phyloP scores from a whole-genome alignment of 1,284 basidiomycete genomes.

The Malassezia globosa region DNA sequence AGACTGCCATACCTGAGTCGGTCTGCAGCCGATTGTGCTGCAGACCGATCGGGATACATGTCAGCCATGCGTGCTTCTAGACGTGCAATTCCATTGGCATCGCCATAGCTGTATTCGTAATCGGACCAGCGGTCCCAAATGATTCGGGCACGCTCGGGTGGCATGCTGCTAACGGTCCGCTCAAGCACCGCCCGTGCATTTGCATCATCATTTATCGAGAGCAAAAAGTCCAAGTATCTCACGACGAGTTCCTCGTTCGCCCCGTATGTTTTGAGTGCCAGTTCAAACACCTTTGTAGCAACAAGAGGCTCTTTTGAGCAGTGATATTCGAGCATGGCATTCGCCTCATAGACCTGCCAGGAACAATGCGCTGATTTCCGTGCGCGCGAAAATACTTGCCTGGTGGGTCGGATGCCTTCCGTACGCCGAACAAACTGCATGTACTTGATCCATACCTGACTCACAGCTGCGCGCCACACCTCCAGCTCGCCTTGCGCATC shows the following conservation, averaged over 20 bases:
- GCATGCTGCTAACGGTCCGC: constrained; percentile 66
- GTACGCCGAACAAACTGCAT: constrained; percentile 82
- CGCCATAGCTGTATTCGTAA: constrained; percentile 90
- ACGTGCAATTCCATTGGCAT: constrained; percentile 75
- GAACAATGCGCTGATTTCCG: constrained; percentile 71
- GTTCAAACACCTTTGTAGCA: constrained; percentile 83
- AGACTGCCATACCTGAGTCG: constrained; percentile 75
- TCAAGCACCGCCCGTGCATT: constrained; percentile 94
- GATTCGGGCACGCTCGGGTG: constrained; percentile 66
- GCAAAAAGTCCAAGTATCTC: constrained; percentile 80
- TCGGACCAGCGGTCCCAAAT: constrained; percentile 92
- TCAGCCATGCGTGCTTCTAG: constrained; percentile 78
- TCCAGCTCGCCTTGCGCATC: constrained; percentile 50
- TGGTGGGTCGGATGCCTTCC: constrained; percentile 67
- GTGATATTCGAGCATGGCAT: constrained; percentile 91
- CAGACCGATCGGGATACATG: constrained; percentile 71
- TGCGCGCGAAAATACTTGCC: constrained; percentile 70
- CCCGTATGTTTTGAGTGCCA: constrained; percentile 74
- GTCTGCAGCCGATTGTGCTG: constrained; percentile 81
- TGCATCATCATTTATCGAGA: constrained; percentile 87
- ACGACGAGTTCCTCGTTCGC: constrained; percentile 67
- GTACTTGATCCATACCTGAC: constrained; percentile 64
- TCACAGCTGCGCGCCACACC: constrained; percentile 50
- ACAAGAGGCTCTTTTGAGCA: constrained; percentile 74
- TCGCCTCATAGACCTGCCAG: constrained; percentile 81